Evolutionary conservation across 176 grass and related monocot species (phyloP).

Genomic region (Musa troglodytarum): DNA sequence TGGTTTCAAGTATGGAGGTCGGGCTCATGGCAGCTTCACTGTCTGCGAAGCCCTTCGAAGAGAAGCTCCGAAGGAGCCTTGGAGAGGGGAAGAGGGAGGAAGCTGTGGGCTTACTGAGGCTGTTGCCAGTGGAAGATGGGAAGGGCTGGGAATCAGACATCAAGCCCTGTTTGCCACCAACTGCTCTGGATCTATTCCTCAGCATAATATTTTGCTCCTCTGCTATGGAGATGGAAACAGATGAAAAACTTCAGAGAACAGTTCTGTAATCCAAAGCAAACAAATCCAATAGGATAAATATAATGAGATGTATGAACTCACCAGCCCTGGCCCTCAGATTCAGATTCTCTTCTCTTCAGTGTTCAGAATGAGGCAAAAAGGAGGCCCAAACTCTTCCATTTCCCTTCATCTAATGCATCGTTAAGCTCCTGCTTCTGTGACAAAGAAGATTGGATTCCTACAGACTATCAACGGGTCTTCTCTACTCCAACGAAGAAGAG

Average conservation of each 20-base stretch:
- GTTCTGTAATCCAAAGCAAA: background rate
- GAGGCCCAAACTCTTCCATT: background rate
- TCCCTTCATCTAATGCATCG: background rate
- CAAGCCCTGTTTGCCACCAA: constrained; percentile 3
- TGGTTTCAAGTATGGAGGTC: constrained; percentile 16
- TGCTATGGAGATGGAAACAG: background rate
- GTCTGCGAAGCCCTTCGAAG: constrained; percentile 14
- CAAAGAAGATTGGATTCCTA: too few relatives aligned
- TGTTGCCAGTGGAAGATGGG: background rate
- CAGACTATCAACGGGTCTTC: too few relatives aligned
- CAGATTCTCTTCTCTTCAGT: background rate
- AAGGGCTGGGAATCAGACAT: constrained; percentile 1
- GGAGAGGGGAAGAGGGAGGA: constrained; percentile 9
- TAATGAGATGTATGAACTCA: background rate
- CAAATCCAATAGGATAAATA: background rate
- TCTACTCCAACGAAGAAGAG: background rate
- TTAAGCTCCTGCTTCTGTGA: background rate
- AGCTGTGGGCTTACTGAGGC: background rate
- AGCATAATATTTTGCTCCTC: constrained; percentile 4
- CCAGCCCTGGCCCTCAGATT: background rate
- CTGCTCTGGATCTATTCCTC: constrained; percentile 19
- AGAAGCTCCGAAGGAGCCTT: constrained; percentile 1
- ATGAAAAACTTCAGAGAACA: background rate
- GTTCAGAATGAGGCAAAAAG: background rate
- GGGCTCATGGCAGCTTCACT: constrained; percentile 14